Evolutionary conservation across 352 stramenopile species (phyloP), one percentile per base, ranked within the genome.

Genomic region (Globisporangium sylvaticum): DNA sequence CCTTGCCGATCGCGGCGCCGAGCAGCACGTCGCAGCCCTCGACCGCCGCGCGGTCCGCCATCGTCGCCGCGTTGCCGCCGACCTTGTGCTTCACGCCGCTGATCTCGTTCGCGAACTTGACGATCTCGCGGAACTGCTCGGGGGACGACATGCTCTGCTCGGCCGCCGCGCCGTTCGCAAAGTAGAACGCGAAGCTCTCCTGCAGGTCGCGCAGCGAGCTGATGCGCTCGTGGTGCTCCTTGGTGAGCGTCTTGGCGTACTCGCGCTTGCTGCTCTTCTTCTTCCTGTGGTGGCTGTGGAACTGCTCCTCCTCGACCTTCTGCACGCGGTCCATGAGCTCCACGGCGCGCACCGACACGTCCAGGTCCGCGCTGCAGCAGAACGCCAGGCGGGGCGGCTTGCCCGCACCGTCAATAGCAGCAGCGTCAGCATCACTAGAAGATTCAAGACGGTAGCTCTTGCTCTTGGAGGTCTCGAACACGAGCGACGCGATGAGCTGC

Each of bases 121-220:
- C 85, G 10, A 95, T 75, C 56, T 90, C 77, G 63, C 76, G 74
- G 56, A 95, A 95, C 46, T 90, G 76, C n/a, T 90, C 78, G 5
- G 81, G 78, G 18, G 83, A 91, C 44, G 81, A 78, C 83, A 91
- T 95, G 67, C 83, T 92, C 72, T 95, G 87, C 61, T 95, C 87
- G 9, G 87, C 87, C 2, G 87, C 87, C 18, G 87, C 87, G 48
- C 87, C 87, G 20, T 82, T 84, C 8, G 81, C 80, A 71, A 95
- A 95, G 68, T 95, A 95, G 65, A 86, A 92, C 32, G 80, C 82
- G 66, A 95, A 95, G 67, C 83, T 93, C 66, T 95, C 83, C 58
- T 91, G 83, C 3, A 95, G 68, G 5, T 87, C 73, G 4, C 74
- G 65, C 2, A 90, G 58, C 24, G 81, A 88, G 53, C 69, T 74